Percentiles rank a stretch among this genome's conserved stretches.
Conservation (phyloP, 257 asterid genomes). For the Solanum stenotomum region DNA sequence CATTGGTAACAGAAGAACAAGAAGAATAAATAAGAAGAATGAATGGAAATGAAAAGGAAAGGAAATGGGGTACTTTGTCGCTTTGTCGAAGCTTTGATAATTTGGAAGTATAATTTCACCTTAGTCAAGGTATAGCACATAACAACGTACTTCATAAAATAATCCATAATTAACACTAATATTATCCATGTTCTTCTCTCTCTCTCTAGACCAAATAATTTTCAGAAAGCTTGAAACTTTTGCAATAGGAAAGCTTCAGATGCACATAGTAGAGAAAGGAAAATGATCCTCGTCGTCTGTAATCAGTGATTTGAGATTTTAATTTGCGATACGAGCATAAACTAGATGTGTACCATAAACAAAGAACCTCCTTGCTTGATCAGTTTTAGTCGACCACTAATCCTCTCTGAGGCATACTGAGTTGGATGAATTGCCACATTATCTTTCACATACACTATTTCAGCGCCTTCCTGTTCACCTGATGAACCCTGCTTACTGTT, state of each 20-base stretch:
- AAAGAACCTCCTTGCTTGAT: slow-evolving; percentile 69
- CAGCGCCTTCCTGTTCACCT: slow-evolving; percentile 71
- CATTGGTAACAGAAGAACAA: not conserved
- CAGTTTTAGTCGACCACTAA: slow-evolving; percentile 94
- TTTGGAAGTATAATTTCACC: not conserved
- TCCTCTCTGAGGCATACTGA: slow-evolving; percentile 87
- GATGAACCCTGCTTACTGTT: slow-evolving; percentile 44
- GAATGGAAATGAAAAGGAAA: not conserved
- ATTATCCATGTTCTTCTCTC: not conserved
- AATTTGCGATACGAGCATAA: not conserved
- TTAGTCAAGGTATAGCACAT: not conserved
- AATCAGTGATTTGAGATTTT: not conserved
- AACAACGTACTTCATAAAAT: not conserved
- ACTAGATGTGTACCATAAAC: slow-evolving; percentile 50
- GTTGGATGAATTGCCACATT: slow-evolving; percentile 95
- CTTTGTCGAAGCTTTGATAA: not conserved
- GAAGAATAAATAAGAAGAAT: not conserved
- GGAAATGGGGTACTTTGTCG: not conserved
- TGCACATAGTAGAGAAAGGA: not conserved
- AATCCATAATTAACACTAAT: not conserved
- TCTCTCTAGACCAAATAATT: not conserved
- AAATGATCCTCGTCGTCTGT: not conserved
- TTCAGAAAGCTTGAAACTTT: not conserved
- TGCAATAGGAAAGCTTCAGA: not conserved
- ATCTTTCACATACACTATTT: slow-evolving; percentile 71